Conservation (phyloP, 2,329 filamentous ascomycete species). For the Pestalotiopsis sp. region DNA sequence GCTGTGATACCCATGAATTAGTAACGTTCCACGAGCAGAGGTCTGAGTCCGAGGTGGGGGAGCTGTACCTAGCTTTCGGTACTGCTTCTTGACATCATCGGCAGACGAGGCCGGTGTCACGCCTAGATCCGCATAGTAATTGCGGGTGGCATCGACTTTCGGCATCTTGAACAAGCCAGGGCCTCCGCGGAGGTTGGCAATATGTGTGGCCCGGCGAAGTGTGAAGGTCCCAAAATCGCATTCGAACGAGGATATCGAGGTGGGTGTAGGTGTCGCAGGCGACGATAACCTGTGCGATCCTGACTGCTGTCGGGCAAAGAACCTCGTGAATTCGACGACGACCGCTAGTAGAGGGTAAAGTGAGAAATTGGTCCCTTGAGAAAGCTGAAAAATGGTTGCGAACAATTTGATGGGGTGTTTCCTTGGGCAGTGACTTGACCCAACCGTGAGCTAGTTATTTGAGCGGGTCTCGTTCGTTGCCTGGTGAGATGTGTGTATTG, state of each 20-base stretch:
- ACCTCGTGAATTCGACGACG: background rate
- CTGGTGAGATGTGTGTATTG: background rate
- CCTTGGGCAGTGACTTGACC: background rate
- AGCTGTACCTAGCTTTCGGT: conserved; percentile 74
- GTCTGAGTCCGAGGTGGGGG: background rate
- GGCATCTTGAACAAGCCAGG: conserved; percentile 56
- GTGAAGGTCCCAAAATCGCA: conserved; percentile 1
- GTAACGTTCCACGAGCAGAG: background rate
- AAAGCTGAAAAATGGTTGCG: background rate
- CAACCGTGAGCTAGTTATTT: background rate
- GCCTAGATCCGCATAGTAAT: conserved; percentile 87
- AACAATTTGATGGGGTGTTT: background rate
- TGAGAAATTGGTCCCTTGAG: background rate
- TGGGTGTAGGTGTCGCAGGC: background rate
- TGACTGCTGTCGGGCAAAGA: background rate
- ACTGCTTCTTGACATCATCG: conserved; percentile 83
- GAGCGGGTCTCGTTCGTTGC: conserved; percentile 2
- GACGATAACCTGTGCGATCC: background rate
- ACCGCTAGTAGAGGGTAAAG: background rate
- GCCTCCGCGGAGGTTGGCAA: background rate
- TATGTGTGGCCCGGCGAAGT: background rate
- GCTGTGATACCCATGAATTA: conserved; percentile 48
- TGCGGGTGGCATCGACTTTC: conserved; percentile 68
- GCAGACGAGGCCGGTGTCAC: conserved; percentile 68
- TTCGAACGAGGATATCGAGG: background rate